phyloP scores from a whole-genome alignment of 2,329 filamentous ascomycete species.

The Venturia oleaginea region DNA sequence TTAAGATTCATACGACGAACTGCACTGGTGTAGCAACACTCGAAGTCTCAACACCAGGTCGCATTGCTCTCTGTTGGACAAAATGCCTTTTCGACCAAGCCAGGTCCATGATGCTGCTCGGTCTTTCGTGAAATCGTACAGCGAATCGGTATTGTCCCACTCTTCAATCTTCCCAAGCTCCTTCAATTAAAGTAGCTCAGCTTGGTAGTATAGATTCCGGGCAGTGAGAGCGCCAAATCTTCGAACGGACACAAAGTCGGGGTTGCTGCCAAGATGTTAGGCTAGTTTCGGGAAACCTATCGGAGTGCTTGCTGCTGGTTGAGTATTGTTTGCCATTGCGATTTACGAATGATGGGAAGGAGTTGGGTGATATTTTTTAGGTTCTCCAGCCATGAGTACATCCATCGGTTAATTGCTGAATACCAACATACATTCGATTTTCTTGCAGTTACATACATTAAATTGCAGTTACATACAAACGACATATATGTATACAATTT shows the following conservation, averaged over 20 bases:
- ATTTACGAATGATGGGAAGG: not conserved
- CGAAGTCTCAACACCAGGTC: not conserved
- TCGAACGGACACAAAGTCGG: not conserved
- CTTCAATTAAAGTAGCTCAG: not conserved
- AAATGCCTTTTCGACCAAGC: not conserved
- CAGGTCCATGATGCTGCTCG: not conserved
- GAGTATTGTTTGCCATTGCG: not conserved
- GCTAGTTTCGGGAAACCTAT: not conserved
- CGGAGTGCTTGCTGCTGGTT: not conserved
- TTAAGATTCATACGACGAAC: not conserved
- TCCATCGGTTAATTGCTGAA: no score
- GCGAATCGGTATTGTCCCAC: not conserved
- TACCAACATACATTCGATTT: no score
- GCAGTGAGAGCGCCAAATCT: not conserved
- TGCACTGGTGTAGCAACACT: not conserved
- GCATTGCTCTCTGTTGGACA: not conserved
- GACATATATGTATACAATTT: no score
- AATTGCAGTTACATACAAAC: no score
- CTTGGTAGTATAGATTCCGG: not conserved
- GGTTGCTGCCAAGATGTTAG: not conserved
- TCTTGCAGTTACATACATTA: no score
- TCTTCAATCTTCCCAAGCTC: not conserved
- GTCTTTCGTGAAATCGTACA: not conserved
- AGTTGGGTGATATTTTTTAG: no score
- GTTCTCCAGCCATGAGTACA: not conserved